These are phyloP conservation scores for Polytrichum commune DNA, from an alignment of 225 moss, liverwort and hornwort genomes.

Conservation along the genomic window DNA sequence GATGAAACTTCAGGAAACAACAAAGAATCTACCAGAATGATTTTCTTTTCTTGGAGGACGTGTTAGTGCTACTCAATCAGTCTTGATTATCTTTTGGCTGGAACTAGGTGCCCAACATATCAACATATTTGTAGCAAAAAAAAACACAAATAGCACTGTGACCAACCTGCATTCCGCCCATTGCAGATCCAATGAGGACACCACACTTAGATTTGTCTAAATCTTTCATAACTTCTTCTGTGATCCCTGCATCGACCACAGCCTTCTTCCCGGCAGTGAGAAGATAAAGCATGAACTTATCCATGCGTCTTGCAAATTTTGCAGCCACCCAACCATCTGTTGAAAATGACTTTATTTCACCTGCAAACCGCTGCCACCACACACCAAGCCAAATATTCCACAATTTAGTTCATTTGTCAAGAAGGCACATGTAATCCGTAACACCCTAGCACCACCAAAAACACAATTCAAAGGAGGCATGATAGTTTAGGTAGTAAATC, in stretches of 20 bases:
- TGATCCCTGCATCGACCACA: constrained; percentile 39
- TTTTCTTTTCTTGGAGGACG: too few species aligned
- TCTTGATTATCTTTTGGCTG: too few species aligned
- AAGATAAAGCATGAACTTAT: constrained; percentile 54
- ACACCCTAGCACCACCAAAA: too few species aligned
- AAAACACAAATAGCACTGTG: too few species aligned
- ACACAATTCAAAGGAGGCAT: too few species aligned
- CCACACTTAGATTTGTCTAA: constrained; percentile 56
- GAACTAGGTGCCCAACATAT: too few species aligned
- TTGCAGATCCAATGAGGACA: constrained; percentile 59
- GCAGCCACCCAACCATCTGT: constrained; percentile 55
- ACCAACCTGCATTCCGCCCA: constrained; percentile 59
- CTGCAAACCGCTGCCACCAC: constrained; percentile 53
- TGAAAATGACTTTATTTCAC: constrained; percentile 56
- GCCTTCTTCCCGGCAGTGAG: constrained; percentile 59
- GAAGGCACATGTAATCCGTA: too few species aligned
- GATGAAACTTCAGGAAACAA: background rate
- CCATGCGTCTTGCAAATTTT: constrained; percentile 61
- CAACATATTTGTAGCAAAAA: too few species aligned
- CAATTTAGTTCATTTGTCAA: constrained; percentile 3
- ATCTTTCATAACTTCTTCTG: constrained; percentile 49
- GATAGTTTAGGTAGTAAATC: too few species aligned
- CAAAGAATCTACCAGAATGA: too few species aligned
- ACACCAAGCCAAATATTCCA: background rate
- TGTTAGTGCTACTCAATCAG: too few species aligned